Percentiles rank a stretch among this genome's conserved stretches.
Conservation (phyloP, 2,329 filamentous ascomycete genomes). For the Acarospora socialis region DNA sequence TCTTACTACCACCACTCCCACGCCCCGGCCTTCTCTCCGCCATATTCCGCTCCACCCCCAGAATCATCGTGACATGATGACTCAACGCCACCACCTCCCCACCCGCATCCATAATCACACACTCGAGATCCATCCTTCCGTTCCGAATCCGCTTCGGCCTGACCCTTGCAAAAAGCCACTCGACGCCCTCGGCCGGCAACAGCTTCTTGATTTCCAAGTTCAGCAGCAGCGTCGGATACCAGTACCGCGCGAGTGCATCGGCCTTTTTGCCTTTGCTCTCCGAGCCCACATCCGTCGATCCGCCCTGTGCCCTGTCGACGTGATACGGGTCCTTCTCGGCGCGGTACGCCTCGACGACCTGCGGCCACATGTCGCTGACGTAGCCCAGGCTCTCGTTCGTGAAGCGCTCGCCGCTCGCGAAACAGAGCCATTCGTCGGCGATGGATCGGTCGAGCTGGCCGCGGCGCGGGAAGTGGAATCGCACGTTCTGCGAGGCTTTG, state of each 20-base stretch:
- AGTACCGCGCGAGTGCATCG: slow-evolving; percentile 33
- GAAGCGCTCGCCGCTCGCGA: slow-evolving; percentile 44
- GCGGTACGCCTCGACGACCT: slow-evolving; percentile 43
- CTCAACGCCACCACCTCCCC: slow-evolving; percentile 54
- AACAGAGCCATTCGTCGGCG: slow-evolving; percentile 54
- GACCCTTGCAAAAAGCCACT: slow-evolving; percentile 57
- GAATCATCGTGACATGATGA: slow-evolving; percentile 51
- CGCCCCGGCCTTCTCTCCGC: slow-evolving; percentile 30
- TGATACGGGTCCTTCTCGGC: too few species aligned
- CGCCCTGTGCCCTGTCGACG: slow-evolving; percentile 19
- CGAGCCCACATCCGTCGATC: slow-evolving; percentile 12
- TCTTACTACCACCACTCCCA: too few species aligned
- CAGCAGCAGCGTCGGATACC: slow-evolving; percentile 64
- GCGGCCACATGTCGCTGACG: slow-evolving; percentile 54
- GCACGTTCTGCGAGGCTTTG: slow-evolving; percentile 36
- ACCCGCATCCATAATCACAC: slow-evolving; percentile 48
- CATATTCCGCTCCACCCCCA: slow-evolving; percentile 51
- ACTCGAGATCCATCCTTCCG: slow-evolving; percentile 60
- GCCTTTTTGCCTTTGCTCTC: slow-evolving; percentile 17
- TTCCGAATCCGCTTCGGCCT: slow-evolving; percentile 53
- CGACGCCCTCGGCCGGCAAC: slow-evolving; percentile 51
- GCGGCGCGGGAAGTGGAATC: slow-evolving; percentile 37
- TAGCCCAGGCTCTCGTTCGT: slow-evolving; percentile 51
- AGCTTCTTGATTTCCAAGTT: slow-evolving; percentile 65
- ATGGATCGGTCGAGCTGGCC: slow-evolving; percentile 26